Evolutionary conservation across 2,329 filamentous ascomycete genomes (phyloP).

Genomic region (Neoascochyta sp.): DNA sequence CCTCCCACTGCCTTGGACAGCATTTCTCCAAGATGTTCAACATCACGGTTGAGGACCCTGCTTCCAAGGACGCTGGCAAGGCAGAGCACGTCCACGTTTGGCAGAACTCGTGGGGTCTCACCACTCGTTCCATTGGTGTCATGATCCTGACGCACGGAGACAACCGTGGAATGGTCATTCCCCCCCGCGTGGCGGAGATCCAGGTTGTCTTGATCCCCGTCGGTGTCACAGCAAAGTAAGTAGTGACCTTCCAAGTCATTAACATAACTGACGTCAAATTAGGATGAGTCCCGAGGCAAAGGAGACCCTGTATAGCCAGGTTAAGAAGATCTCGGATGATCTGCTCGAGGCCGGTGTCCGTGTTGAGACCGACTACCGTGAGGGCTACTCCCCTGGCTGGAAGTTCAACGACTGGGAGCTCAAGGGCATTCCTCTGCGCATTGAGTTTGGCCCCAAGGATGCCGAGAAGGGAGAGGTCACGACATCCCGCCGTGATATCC

Average conservation of each 20-base stretch:
- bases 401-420: constrained; percentile 99
- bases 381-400: constrained; percentile 87
- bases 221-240: constrained; percentile 84
- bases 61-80: constrained; percentile 61
- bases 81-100: constrained; percentile 74
- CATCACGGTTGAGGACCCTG: constrained; percentile 92
- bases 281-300: constrained; percentile 65
- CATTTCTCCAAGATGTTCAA: constrained; percentile 99
- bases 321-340: constrained; percentile 65
- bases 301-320: constrained; percentile 69
- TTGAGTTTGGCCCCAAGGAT: constrained; percentile 96
- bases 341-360: constrained; percentile 73
- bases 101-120: constrained; percentile 99
- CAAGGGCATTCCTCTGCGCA: constrained; percentile 86
- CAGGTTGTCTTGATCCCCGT: constrained; percentile 89
- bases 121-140: constrained; percentile 93
- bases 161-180: constrained; percentile 89
- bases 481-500: constrained; percentile 79
- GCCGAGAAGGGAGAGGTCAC: constrained; percentile 80
- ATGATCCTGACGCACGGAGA: constrained; percentile 99
- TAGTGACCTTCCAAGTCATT: constrained; percentile 1
- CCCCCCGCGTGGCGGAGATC: constrained; percentile 80
- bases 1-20: constrained; percentile 90
- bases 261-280: constrained; percentile 4
- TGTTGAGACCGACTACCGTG: constrained; percentile 75